A percentile compares a stretch with the other conserved stretches of the same genome.
phyloP scores from a whole-genome alignment of 106 monocot genomes.

The Dioscorea dumetorum region DNA sequence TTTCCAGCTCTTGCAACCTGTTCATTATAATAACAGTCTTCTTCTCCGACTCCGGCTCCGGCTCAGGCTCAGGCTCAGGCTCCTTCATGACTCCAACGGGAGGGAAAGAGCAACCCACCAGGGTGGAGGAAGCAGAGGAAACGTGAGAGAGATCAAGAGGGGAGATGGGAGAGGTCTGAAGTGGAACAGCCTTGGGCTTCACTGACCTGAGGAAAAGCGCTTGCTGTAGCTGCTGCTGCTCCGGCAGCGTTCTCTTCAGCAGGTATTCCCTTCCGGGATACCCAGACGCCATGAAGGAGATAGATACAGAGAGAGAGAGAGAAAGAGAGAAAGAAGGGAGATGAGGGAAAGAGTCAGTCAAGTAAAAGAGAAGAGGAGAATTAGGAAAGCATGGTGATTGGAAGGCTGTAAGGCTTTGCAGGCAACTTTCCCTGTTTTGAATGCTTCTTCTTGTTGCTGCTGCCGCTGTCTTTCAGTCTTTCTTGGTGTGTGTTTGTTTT shows the following conservation, averaged over 20 bases:
- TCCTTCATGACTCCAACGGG: background rate
- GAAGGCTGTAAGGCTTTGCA: too few relatives aligned
- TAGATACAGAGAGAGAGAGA: too few relatives aligned
- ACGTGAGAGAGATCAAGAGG: background rate
- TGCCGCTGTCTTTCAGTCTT: too few relatives aligned
- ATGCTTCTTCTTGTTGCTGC: too few relatives aligned
- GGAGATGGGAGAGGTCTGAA: background rate
- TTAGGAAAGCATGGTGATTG: too few relatives aligned
- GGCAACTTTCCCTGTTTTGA: too few relatives aligned
- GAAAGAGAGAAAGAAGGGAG: too few relatives aligned
- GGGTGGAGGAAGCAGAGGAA: background rate
- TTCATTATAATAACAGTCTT: background rate
- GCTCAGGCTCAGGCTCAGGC: too few relatives aligned
- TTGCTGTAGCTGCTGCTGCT: constrained; percentile 5
- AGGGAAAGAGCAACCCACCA: background rate
- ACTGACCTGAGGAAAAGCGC: constrained; percentile 11
- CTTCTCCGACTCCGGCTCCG: background rate
- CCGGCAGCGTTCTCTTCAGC: background rate
- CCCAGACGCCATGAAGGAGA: constrained; percentile 1
- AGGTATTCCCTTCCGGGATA: background rate
- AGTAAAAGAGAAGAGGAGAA: too few relatives aligned
- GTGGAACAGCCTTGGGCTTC: constrained; percentile 12
- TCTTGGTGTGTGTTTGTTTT: too few relatives aligned
- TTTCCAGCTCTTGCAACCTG: constrained; percentile 30
- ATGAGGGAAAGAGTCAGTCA: too few relatives aligned